Percentiles rank a stretch among this genome's conserved stretches.
Conservation (phyloP, 116 monocot species). For the Cymodocea nodosa region DNA sequence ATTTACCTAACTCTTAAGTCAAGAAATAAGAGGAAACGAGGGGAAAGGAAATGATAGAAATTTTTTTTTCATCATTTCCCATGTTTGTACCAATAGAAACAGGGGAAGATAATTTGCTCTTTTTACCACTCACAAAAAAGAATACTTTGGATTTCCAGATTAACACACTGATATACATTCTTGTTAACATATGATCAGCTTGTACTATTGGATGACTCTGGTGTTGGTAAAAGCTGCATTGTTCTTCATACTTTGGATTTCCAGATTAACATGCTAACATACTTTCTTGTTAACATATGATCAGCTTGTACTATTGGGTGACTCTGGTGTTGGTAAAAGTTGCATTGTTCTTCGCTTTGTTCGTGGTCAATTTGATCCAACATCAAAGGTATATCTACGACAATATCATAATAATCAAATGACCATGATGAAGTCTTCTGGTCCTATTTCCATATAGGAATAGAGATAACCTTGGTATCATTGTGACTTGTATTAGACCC, state of each 20-base stretch:
- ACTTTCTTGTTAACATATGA: conserved; percentile 2
- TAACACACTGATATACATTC: not conserved
- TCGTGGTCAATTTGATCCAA: conserved; percentile 94
- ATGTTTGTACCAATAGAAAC: no score
- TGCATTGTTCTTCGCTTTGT: conserved; percentile 99
- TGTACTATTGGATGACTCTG: conserved; percentile 90
- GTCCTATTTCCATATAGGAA: no score
- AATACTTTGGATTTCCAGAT: not conserved
- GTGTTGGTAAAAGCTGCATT: conserved; percentile 97
- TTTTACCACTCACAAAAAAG: no score
- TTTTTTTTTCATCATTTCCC: no score
- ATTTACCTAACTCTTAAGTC: no score
- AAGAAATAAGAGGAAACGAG: no score
- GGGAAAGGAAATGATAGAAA: no score
- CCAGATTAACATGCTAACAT: not conserved
- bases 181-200: conserved; percentile 28
- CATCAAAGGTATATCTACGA: conserved; percentile 62
- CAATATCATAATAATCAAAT: no score
- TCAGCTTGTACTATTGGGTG: conserved; percentile 87
- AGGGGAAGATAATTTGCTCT: no score
- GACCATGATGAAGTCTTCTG: no score
- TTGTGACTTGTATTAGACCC: no score
- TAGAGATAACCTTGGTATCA: no score
- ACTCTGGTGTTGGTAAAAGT: conserved; percentile 97
- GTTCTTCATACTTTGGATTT: conserved; percentile 39